These are phyloP conservation scores for Perkinsela sp. DNA, from an alignment of 208 protist genomes.

Conservation along the genomic window DNA sequence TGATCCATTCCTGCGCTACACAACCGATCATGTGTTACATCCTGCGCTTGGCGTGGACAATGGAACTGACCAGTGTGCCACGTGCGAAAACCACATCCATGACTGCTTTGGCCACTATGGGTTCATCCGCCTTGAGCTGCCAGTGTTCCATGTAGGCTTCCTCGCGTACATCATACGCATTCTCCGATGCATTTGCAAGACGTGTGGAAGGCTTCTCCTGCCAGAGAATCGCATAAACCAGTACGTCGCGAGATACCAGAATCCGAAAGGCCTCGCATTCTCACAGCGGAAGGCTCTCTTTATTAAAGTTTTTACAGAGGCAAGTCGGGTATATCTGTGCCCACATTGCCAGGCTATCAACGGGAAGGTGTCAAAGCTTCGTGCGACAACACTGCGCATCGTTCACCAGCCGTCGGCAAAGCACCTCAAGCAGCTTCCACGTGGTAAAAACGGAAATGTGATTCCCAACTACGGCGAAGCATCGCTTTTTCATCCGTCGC, in stretches of 20 bases:
- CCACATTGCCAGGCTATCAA: slow-evolving; percentile 74
- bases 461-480: slow-evolving; percentile 11
- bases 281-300: slow-evolving; percentile 26
- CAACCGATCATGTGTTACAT: background rate
- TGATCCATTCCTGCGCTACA: background rate
- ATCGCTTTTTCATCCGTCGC: slow-evolving; percentile 14
- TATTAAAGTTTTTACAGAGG: slow-evolving; percentile 43
- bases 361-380: slow-evolving; percentile 43
- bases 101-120: slow-evolving; percentile 95
- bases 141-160: slow-evolving; percentile 94
- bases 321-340: slow-evolving; percentile 65
- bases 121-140: slow-evolving; percentile 82
- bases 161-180: slow-evolving; percentile 71
- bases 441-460: slow-evolving; percentile 22
- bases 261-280: slow-evolving; percentile 13
- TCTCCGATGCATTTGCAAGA: slow-evolving; percentile 91
- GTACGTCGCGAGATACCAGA: slow-evolving; percentile 13
- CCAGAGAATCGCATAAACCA: slow-evolving; percentile 29
- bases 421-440: slow-evolving; percentile 28
- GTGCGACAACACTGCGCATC: slow-evolving; percentile 20
- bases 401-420: slow-evolving; percentile 22
- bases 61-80: slow-evolving; percentile 48
- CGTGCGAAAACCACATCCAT: slow-evolving; percentile 54
- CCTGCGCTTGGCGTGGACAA: slow-evolving; percentile 51
- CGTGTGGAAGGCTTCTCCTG: slow-evolving; percentile 66